Base-by-base conservation (phyloP, 2,329 filamentous ascomycete genomes). In the Ophiostoma montium region DNA sequence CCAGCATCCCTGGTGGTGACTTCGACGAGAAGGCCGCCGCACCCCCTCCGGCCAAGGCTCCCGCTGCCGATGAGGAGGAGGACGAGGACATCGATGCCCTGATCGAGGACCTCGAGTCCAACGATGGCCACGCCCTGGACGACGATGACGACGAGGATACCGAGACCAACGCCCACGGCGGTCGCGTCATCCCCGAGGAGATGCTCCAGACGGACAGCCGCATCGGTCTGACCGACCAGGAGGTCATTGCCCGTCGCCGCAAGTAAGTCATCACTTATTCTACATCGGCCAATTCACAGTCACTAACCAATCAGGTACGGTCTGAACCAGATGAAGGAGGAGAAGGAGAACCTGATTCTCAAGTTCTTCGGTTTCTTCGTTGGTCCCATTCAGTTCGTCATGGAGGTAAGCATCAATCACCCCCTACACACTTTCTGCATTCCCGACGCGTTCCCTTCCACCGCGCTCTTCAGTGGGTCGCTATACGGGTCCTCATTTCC, bases 301-400 rank as follows among this genome's bases (percentile, higher is more conserved):
- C n/a, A n/a, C n/a, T n/a, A 42, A 50, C 51, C 36, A 12, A 27
- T 5, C 18, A 57, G 55, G 55, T 57, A 81, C 63, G 87, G 87
- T 64, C 72, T 85, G 62, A 94, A 95, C 65, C 80, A 86, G 65
- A 87, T 94, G 84, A 58, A 85, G 68, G 86, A 94, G 68, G 84
- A 90, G 70, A 88, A 87, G 69, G 83, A 88, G 67, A 94, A 89
- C 61, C 61, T 88, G 51, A 67, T 89, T 53, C 74, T 92, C 60
- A 92, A 94, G 72, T 94, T 94, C 67, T 66, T 79, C 60, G 73
- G 75, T 59, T 92, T 85, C 70, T 94, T 94, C 65, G 71, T 92
- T 50, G 88, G 88, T 57, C 88, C 88, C 21, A 90, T 94, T 57
- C 87, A 94, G 65, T 90, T 90, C 67, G 87, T 94, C 63, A 94